Evolutionary conservation across 2,329 filamentous ascomycete genomes (phyloP).

Genomic region (Helminthosporium solani): DNA sequence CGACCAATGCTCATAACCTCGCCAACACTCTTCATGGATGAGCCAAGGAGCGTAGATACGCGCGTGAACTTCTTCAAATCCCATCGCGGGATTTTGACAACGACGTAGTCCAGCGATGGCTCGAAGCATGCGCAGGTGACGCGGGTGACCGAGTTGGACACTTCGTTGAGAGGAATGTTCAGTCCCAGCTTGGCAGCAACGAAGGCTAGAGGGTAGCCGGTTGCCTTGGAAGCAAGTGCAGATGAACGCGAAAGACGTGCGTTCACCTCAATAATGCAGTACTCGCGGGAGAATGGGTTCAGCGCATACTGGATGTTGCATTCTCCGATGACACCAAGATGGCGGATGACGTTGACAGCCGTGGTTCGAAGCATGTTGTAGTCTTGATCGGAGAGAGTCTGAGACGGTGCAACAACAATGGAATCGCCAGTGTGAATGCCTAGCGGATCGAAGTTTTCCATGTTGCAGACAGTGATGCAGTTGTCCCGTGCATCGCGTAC

Average conservation of each 20-base stretch:
- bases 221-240: constrained; percentile 93
- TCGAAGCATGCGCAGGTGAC: constrained; percentile 97
- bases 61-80: constrained; percentile 98
- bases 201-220: constrained; percentile 92
- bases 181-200: constrained; percentile 96
- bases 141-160: constrained; percentile 93
- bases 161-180: constrained; percentile 91
- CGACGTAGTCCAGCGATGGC: constrained; percentile 95
- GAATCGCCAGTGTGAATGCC: constrained; percentile 98
- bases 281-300: constrained; percentile 92
- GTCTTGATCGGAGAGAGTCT: constrained; percentile 94
- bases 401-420: constrained; percentile 95
- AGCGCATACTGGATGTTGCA: constrained; percentile 99
- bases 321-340: constrained; percentile 95
- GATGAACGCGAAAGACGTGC: constrained; percentile 94
- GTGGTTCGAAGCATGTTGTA: constrained; percentile 99
- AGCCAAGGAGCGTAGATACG: constrained; percentile 92
- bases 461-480: constrained; percentile 99
- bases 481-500: constrained; percentile 94
- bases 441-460: constrained; percentile 99
- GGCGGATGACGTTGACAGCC: constrained; percentile 93
- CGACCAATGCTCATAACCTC: constrained; percentile 98
- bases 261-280: constrained; percentile 99
- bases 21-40: constrained; percentile 99
- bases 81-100: constrained; percentile 98